Percentiles rank a stretch among this genome's conserved stretches.
Conservation (phyloP, 2,329 filamentous ascomycete genomes). For the Cladosporium sp. region DNA sequence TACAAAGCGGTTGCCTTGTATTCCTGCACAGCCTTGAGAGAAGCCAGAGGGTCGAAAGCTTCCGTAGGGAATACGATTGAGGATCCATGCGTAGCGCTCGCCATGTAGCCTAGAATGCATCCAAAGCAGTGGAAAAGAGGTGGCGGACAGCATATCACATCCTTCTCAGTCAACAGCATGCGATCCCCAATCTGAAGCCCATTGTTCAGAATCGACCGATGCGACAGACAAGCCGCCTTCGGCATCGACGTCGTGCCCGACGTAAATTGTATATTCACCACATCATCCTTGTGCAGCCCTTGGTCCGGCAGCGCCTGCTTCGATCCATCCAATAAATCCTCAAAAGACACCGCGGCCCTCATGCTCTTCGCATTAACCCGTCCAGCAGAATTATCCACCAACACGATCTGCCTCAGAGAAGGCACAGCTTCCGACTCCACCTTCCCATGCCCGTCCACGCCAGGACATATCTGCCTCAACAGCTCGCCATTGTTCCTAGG, state of each 20-base stretch:
- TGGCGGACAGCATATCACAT: slow-evolving; percentile 68
- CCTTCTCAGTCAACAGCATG: slow-evolving; percentile 75
- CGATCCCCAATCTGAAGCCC: slow-evolving; percentile 79
- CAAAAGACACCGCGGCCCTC: slow-evolving; percentile 49
- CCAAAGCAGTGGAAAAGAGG: slow-evolving; percentile 76
- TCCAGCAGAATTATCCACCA: slow-evolving; percentile 74
- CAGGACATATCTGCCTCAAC: slow-evolving; percentile 48
- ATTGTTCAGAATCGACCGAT: slow-evolving; percentile 89
- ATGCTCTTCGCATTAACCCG: slow-evolving; percentile 51
- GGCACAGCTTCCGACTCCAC: slow-evolving; percentile 64
- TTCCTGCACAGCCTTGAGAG: slow-evolving; percentile 65
- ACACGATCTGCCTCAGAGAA: slow-evolving; percentile 68
- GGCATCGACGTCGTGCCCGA: slow-evolving; percentile 86
- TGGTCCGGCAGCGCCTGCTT: slow-evolving; percentile 49
- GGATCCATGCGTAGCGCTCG: slow-evolving; percentile 80
- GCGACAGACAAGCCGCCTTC: slow-evolving; percentile 87
- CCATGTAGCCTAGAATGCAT: slow-evolving; percentile 91
- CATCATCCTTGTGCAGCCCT: slow-evolving; percentile 63
- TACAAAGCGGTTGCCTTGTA: slow-evolving; percentile 72
- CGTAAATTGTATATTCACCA: slow-evolving; percentile 95
- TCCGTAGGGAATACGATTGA: slow-evolving; percentile 83
- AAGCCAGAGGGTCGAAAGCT: slow-evolving; percentile 78
- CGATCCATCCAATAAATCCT: slow-evolving; percentile 44
- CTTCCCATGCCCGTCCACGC: slow-evolving; percentile 33
- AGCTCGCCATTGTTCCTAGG: slow-evolving; percentile 63